Evolutionary conservation across 495 filamentous ascomycete genomes (phyloP), one percentile per base, ranked within the genome.

Genomic region (Penicillium canariense): DNA sequence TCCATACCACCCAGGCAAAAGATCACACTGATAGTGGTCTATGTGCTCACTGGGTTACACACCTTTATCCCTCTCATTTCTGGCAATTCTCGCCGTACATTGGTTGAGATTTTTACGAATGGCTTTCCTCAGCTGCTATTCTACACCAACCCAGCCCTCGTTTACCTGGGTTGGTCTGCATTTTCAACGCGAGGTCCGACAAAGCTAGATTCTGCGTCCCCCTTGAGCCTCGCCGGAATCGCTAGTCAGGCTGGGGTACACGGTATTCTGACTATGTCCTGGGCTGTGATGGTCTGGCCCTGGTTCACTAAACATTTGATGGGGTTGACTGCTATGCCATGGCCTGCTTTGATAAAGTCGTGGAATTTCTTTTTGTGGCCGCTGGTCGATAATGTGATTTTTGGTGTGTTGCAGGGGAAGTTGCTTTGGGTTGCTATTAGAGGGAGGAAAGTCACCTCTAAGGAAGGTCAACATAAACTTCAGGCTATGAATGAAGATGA

Each of bases 171-270:
- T 22, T 22, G 0, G 5, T 20, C 1, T 11, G 3, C 4, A 10
- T 39, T 39, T 39, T 18, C 2, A 1, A 36, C 3, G 34, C n/a
- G 36, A 22, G 3, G 3, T 17, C 36, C 17, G 3, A 39, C 6
- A 11, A 46, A 12, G 26, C 43, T 2, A 26, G 43, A 46, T 27
- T 31, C 43, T 20, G 17, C 20, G 2, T 31, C 43, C 43, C n/a
- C 8, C 3, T 46, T 46, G 26, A 46, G 43, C 43, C 1, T 46
- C n/a, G 43, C 43, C 1, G 43, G 26, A 28, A 6, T 46, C n/a
- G 43, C 43, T 28, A 27, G 43, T n/a, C 43, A 46, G 43, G 12
- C n/a, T 31, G 17, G n/a, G 14, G 43, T 46, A 46, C 43, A 46
- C 14, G 43, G 23, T 10, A 46, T 46, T 10, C 2, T 46, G 15